Evolutionary conservation across 2,329 filamentous ascomycete genomes (phyloP).

Genomic region (Neofusicoccum parvum): DNA sequence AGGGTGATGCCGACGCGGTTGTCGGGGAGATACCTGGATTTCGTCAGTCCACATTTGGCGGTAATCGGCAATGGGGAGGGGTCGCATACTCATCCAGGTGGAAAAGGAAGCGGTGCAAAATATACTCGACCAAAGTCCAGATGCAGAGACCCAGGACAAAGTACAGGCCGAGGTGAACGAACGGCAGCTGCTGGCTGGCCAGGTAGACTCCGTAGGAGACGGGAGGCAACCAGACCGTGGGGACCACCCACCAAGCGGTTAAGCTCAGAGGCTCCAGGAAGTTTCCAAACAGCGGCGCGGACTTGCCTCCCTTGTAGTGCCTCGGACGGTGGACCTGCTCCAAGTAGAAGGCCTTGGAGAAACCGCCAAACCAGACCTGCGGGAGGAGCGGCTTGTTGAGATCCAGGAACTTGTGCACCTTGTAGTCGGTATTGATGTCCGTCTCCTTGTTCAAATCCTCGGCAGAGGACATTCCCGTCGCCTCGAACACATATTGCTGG

Average conservation of each 20-base stretch:
- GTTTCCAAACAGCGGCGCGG: conserved; percentile 93
- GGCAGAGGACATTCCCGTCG: conserved; percentile 84
- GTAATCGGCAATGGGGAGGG: neutral
- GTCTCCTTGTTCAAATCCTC: conserved; percentile 88
- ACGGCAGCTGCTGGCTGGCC: conserved; percentile 45
- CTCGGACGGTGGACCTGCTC: conserved; percentile 94
- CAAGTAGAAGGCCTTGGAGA: conserved; percentile 94
- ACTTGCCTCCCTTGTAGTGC: conserved; percentile 91
- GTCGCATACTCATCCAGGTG: conserved; percentile 81
- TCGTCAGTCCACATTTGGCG: conserved; percentile 29
- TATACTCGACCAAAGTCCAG: conserved; percentile 91
- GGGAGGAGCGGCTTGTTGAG: conserved; percentile 79
- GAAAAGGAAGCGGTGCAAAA: conserved; percentile 87
- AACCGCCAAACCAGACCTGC: conserved; percentile 86
- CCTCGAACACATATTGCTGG: conserved; percentile 52
- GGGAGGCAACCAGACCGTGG: conserved; percentile 79
- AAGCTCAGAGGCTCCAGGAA: conserved; percentile 96
- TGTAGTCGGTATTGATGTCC: conserved; percentile 74
- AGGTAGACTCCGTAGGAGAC: conserved; percentile 72
- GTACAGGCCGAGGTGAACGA: conserved; percentile 46
- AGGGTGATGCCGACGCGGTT: conserved; percentile 82
- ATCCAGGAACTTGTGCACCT: conserved; percentile 91
- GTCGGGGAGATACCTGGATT: conserved; percentile 76
- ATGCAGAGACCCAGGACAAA: conserved; percentile 72
- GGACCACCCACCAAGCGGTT: conserved; percentile 93